These are phyloP conservation scores for Pseudogymnoascus sp. DNA, from an alignment of 2,329 filamentous ascomycete genomes.

Conservation along the genomic window DNA sequence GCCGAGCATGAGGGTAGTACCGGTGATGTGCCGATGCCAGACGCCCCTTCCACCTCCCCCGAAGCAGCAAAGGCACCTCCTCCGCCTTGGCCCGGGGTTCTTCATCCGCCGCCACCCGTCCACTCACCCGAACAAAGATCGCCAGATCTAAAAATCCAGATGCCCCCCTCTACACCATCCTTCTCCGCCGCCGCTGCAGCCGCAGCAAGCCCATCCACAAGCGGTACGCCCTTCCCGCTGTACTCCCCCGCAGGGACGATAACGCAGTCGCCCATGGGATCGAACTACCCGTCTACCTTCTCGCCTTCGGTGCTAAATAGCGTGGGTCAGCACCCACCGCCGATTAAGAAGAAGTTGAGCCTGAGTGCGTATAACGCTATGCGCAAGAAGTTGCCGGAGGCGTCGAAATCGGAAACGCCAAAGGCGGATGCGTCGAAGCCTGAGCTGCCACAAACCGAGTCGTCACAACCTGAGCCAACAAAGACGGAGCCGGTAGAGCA, in stretches of 20 bases:
- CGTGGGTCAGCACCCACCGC: conserved; percentile 44
- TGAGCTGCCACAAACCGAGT: not conserved
- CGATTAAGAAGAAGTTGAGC: conserved; percentile 60
- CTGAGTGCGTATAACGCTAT: conserved; percentile 57
- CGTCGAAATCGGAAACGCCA: conserved; percentile 10
- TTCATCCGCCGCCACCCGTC: not conserved
- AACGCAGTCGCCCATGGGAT: conserved; percentile 44
- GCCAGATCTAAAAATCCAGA: conserved; percentile 37
- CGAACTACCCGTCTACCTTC: conserved; percentile 38
- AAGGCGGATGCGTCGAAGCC: conserved; percentile 15
- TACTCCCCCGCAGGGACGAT: conserved; percentile 38
- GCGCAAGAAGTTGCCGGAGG: conserved; percentile 30
- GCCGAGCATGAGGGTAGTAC: conserved; percentile 8
- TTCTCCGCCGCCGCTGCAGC: conserved; percentile 38
- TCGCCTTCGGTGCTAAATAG: conserved; percentile 37
- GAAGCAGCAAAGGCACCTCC: conserved; percentile 27
- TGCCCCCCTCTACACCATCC: conserved; percentile 44
- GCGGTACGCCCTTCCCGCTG: conserved; percentile 25
- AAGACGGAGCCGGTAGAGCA: not conserved
- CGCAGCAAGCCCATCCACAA: not conserved
- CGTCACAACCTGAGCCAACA: not conserved
- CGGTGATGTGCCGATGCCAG: conserved; percentile 23
- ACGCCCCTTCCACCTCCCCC: conserved; percentile 20
- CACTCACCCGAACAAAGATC: conserved; percentile 16
- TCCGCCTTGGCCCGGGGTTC: conserved; percentile 23